phyloP scores from a whole-genome alignment of 169 alveolate species.

The Cryptosporidium sp. region DNA sequence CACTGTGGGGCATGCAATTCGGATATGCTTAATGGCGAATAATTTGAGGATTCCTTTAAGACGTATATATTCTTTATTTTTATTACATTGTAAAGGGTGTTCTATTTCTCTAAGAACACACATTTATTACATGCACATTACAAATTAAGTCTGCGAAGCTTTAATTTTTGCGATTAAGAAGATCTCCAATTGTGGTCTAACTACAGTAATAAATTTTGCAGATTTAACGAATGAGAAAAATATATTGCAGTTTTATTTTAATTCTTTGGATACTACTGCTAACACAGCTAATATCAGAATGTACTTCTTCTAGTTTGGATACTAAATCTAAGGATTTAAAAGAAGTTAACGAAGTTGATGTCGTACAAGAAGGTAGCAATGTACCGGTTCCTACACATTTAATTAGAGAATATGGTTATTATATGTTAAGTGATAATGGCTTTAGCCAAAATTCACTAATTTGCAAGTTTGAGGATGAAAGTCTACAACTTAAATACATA shows the following conservation, averaged over 20 bases:
- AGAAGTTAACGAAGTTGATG: neutral
- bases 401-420: conserved; percentile 46
- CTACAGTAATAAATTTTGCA: neutral
- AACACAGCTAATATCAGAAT: neutral
- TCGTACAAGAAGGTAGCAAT: neutral
- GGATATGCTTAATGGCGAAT: neutral
- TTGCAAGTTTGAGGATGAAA: conserved; percentile 5
- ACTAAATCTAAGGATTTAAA: neutral
- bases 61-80: neutral
- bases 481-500: neutral
- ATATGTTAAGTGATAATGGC: conserved; percentile 16
- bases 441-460: neutral
- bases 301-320: neutral
- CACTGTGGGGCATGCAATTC: conserved; percentile 8
- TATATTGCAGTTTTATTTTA: neutral
- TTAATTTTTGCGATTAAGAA: neutral
- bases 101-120: neutral
- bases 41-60: neutral
- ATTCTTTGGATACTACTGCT: neutral
- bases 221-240: conserved; percentile 1
- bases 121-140: neutral
- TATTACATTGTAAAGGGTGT: neutral
- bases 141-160: neutral
- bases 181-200: neutral
- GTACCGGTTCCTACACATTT: neutral